phyloP scores from a whole-genome alignment of 306 rosid genomes.

The Quercus bicolor region DNA sequence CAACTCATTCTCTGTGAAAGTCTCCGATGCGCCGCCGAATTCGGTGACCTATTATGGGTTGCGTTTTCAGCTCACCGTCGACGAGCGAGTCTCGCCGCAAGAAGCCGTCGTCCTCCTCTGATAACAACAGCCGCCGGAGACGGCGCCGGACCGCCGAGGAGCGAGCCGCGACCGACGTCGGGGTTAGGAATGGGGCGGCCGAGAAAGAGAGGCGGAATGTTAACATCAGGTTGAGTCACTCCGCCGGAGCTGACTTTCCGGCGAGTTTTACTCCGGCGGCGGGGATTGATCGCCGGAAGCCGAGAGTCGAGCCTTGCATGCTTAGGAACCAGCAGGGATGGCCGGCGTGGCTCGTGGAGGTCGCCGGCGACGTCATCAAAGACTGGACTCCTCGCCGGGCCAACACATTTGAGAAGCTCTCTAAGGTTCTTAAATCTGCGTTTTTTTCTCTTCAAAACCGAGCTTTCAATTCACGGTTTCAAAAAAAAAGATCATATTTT shows the following conservation, averaged over 20 bases:
- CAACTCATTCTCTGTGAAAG: conserved; percentile 17
- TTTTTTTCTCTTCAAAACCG: conserved; percentile 5
- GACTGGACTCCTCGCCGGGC: conserved; percentile 98
- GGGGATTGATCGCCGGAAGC: conserved; percentile 48
- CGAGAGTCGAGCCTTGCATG: conserved; percentile 35
- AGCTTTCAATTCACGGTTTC: background rate
- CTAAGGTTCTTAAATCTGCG: conserved; percentile 49
- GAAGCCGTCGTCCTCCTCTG: background rate
- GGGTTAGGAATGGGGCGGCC: conserved; percentile 21
- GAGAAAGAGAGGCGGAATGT: conserved; percentile 15
- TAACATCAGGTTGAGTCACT: conserved; percentile 19
- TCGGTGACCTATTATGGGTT: conserved; percentile 78
- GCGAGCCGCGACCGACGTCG: conserved; percentile 14
- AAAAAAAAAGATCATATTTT: background rate
- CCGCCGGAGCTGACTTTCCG: conserved; percentile 56
- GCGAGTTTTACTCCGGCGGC: conserved; percentile 28
- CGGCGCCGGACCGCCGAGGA: conserved; percentile 32
- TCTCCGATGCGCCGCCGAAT: conserved; percentile 38
- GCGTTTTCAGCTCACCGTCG: conserved; percentile 57
- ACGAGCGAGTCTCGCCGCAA: conserved; percentile 14
- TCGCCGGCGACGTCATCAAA: conserved; percentile 86
- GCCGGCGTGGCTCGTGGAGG: conserved; percentile 92
- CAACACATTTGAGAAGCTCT: conserved; percentile 86
- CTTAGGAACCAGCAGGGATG: conserved; percentile 67
- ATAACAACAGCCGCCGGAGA: background rate